These are phyloP conservation scores for Breynia disticha DNA, from an alignment of 441 rosid species.

Conservation along the genomic window DNA sequence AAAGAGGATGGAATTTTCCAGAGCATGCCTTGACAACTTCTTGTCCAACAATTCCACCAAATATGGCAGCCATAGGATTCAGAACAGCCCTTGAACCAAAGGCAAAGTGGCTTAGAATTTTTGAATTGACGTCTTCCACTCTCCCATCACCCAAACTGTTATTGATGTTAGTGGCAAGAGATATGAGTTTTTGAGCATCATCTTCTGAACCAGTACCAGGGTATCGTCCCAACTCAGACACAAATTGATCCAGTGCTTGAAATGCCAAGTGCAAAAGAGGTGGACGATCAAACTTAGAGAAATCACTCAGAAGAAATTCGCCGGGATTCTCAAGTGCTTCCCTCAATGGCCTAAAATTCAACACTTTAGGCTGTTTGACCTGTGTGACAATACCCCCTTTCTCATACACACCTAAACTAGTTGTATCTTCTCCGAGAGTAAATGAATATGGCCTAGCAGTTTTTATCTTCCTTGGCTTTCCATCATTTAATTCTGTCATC, in stretches of 20 bases:
- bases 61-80: slow-evolving; percentile 97
- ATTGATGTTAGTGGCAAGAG: slow-evolving; percentile 44
- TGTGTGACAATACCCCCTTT: slow-evolving; percentile 93
- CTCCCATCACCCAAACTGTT: slow-evolving; percentile 54
- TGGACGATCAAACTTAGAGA: slow-evolving; percentile 80
- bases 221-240: slow-evolving; percentile 45
- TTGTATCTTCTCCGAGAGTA: slow-evolving; percentile 73
- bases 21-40: slow-evolving; percentile 96
- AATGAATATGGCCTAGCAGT: slow-evolving; percentile 72
- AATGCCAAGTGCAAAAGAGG: slow-evolving; percentile 81
- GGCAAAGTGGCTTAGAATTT: slow-evolving; percentile 65
- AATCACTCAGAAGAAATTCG: slow-evolving; percentile 81
- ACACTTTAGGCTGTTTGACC: slow-evolving; percentile 66
- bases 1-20: slow-evolving; percentile 88
- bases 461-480: slow-evolving; percentile 74
- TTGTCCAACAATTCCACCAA: slow-evolving; percentile 94
- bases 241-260: slow-evolving; percentile 78
- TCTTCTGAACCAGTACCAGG: slow-evolving; percentile 87
- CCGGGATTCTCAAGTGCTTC: slow-evolving; percentile 81
- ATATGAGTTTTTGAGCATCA: slow-evolving; percentile 68
- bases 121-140: slow-evolving; percentile 59
- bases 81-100: slow-evolving; percentile 87
- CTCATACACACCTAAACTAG: slow-evolving; percentile 49
- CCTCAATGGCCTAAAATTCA: slow-evolving; percentile 65
- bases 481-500: slow-evolving; percentile 85